Evolutionary conservation across 768 basidiomycete genomes (phyloP).

Genomic region (Kwoniella mangroviensis): DNA sequence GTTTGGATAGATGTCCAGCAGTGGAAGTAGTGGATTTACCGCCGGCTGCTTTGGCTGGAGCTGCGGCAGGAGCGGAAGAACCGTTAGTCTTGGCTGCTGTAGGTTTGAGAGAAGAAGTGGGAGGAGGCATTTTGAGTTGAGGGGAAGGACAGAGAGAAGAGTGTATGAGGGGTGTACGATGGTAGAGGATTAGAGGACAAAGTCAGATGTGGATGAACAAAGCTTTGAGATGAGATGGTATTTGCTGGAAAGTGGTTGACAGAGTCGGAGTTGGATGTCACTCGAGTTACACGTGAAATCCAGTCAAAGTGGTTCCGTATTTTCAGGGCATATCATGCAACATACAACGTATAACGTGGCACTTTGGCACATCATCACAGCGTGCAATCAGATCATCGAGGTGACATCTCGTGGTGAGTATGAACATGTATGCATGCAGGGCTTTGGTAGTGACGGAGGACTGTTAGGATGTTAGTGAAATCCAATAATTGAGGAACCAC

Average conservation of each 20-base stretch:
- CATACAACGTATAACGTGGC: constrained; percentile 6
- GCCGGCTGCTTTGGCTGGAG: constrained; percentile 25
- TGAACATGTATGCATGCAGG: not conserved
- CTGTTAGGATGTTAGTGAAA: too few relatives aligned
- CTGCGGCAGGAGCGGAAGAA: constrained; percentile 12
- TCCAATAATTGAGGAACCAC: too few relatives aligned
- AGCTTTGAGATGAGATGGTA: not conserved
- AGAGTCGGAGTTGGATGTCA: not conserved
- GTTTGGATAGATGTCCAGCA: constrained; percentile 61
- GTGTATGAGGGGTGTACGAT: not conserved
- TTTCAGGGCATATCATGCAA: constrained; percentile 10
- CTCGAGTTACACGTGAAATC: constrained; percentile 4
- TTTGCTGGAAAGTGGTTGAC: not conserved
- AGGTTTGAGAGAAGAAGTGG: constrained; percentile 53
- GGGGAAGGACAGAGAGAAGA: not conserved
- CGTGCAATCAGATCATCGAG: not conserved
- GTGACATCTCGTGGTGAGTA: not conserved
- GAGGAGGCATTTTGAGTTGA: constrained; percentile 47
- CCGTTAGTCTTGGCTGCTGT: constrained; percentile 38
- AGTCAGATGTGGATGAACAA: not conserved
- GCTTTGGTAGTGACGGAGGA: too few relatives aligned
- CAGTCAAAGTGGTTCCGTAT: not conserved
- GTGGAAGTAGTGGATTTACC: constrained; percentile 41
- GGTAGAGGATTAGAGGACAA: not conserved
- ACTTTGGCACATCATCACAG: constrained; percentile 1